These are phyloP conservation scores for Colletotrichum acutatum DNA, from an alignment of 2,329 filamentous ascomycete species.

Conservation along the genomic window DNA sequence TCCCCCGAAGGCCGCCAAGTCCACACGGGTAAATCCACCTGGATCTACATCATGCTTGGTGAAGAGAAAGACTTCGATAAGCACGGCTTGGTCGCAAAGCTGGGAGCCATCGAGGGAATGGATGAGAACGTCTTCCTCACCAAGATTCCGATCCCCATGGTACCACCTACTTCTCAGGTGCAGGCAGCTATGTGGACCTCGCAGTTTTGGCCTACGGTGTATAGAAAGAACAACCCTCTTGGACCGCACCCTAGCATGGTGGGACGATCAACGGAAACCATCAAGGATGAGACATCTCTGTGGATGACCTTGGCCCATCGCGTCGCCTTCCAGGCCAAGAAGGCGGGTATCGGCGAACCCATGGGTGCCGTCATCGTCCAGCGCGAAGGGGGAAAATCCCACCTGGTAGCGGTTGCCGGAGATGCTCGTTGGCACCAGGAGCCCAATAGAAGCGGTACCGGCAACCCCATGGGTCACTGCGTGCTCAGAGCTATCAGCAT, in stretches of 20 bases:
- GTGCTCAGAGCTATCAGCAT: slow-evolving; percentile 85
- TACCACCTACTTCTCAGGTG: slow-evolving; percentile 79
- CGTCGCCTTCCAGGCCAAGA: slow-evolving; percentile 69
- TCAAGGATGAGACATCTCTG: slow-evolving; percentile 69
- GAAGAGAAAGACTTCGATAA: slow-evolving; percentile 62
- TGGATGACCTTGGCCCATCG: slow-evolving; percentile 77
- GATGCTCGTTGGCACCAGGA: slow-evolving; percentile 78
- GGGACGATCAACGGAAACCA: slow-evolving; percentile 74
- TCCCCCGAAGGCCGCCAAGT: slow-evolving; percentile 64
- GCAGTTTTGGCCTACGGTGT: slow-evolving; percentile 86
- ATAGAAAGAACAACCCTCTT: slow-evolving; percentile 88
- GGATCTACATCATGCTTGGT: slow-evolving; percentile 69
- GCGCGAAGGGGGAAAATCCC: slow-evolving; percentile 60
- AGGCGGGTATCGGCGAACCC: slow-evolving; percentile 70
- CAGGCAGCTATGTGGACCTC: slow-evolving; percentile 81
- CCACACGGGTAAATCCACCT: slow-evolving; percentile 69
- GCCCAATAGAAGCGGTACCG: slow-evolving; percentile 58
- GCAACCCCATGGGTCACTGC: slow-evolving; percentile 83
- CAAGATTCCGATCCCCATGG: slow-evolving; percentile 74
- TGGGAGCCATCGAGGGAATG: slow-evolving; percentile 62
- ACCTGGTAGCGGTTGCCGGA: slow-evolving; percentile 78
- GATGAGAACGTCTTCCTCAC: slow-evolving; percentile 66
- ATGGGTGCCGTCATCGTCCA: slow-evolving; percentile 83
- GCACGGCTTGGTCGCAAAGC: slow-evolving; percentile 60
- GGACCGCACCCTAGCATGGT: slow-evolving; percentile 84